Conservation (phyloP, 1,139 yeast genomes). For the Suhomyces wounanorum region DNA sequence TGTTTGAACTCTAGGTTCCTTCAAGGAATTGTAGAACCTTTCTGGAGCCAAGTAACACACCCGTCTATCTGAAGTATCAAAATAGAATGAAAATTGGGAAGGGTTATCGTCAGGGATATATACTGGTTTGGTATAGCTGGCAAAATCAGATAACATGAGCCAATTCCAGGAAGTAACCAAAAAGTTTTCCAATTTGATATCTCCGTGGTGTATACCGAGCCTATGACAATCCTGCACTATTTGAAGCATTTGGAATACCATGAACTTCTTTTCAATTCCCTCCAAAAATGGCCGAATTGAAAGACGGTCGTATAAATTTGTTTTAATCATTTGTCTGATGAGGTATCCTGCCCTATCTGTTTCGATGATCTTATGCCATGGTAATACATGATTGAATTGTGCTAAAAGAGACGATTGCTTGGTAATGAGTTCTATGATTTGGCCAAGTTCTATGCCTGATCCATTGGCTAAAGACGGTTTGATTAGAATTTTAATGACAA, state of each 20-base stretch:
- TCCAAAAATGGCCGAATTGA: conserved; percentile 88
- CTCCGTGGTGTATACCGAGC: conserved; percentile 75
- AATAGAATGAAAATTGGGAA: conserved; percentile 88
- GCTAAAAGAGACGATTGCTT: conserved; percentile 41
- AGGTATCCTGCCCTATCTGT: conserved; percentile 92
- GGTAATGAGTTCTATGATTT: conserved; percentile 35
- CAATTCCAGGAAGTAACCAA: conserved; percentile 89
- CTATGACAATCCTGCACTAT: conserved; percentile 66
- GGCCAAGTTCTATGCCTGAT: conserved; percentile 34
- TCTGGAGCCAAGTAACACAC: conserved; percentile 95
- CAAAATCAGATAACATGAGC: conserved; percentile 80
- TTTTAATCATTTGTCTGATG: conserved; percentile 76
- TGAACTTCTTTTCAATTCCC: conserved; percentile 78
- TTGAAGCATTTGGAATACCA: conserved; percentile 73
- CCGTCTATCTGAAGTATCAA: conserved; percentile 85
- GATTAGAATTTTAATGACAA: conserved; percentile 78
- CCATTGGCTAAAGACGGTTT: conserved; percentile 55
- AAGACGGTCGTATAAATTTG: conserved; percentile 81
- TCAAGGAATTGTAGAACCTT: conserved; percentile 55
- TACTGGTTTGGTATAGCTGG: conserved; percentile 75
- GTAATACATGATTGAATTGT: conserved; percentile 63
- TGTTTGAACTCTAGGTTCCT: conserved; percentile 19
- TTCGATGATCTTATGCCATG: conserved; percentile 75
- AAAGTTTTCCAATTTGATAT: conserved; percentile 85
- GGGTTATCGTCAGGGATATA: conserved; percentile 92